Evolutionary conservation across 2,329 filamentous ascomycete species (phyloP).

Genomic region (Pestalotiopsis sp.): DNA sequence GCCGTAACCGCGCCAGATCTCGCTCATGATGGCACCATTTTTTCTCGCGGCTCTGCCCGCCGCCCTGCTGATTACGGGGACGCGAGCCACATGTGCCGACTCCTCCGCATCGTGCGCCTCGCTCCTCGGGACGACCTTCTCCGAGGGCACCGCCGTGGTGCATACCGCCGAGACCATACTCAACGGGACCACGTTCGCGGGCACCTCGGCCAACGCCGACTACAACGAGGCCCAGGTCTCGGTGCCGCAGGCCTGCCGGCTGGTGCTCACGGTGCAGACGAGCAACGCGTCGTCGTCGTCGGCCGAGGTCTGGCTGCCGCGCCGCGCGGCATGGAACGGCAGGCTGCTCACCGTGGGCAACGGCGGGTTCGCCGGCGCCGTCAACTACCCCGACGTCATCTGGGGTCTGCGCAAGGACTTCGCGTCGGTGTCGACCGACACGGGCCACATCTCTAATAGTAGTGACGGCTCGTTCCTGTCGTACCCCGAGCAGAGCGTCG

Average conservation of each 20-base stretch:
- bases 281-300: neutral
- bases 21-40: neutral
- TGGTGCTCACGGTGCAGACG: neutral
- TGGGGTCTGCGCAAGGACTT: slow-evolving; percentile 7
- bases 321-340: neutral
- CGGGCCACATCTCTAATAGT: slow-evolving; percentile 16
- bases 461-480: slow-evolving; percentile 25
- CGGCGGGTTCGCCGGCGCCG: neutral
- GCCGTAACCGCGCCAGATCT: neutral
- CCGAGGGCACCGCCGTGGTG: neutral
- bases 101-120: slow-evolving; percentile 27
- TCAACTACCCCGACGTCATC: slow-evolving; percentile 4
- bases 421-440: slow-evolving; percentile 5
- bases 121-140: slow-evolving; percentile 22
- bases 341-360: slow-evolving; percentile 3
- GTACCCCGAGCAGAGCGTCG: slow-evolving; percentile 23
- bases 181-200: neutral
- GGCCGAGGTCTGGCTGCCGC: slow-evolving; percentile 10
- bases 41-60: neutral
- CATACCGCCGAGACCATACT: neutral
- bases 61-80: neutral
- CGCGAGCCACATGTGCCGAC: neutral
- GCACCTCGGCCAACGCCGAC: neutral
- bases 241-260: slow-evolving; percentile 5
- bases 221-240: neutral